Evolutionary conservation across 2,329 filamentous ascomycete genomes (phyloP), one percentile per base, ranked within the genome.

Genomic region (Cytospora piceae): DNA sequence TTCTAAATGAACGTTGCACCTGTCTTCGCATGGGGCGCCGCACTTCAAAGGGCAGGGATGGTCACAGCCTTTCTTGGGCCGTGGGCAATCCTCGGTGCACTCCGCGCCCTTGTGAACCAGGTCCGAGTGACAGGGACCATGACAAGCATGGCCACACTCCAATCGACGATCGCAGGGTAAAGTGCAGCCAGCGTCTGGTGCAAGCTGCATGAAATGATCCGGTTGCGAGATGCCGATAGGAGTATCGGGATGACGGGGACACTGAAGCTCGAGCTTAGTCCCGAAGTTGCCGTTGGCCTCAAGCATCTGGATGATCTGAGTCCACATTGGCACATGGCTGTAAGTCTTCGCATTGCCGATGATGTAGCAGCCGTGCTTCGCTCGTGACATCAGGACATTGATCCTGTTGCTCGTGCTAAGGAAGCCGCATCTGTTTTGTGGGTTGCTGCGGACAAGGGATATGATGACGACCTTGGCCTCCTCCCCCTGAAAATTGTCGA

Each of bases 401-500:
- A 92, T 87, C 0, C 89, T 83, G 69, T 93, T 91, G 0, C 82
- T 77, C 0, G 87, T 88, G 31, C 78, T 83, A 0, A 94, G 77
- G 66, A 93, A 94, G 0, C 90, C 91, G 22, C 83, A 83, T 7
- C 82, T 84, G 11, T 76, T 77, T 9, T 82, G 70, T 0, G 74
- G 67, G 69, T 94, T 94, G 75, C 89, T 91, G 51, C 91, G 83
- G 0, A 92, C 89, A 0, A 94, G 78, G 0, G 88, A 91, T 0
- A 93, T 78, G 3, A 94, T 79, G 0, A 94, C 80, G 11, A 94
- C 78, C 60, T 91, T 88, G 1, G 87, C 87, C 71, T 94, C 90
- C 72, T 94, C 90, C 0, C 90, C 91, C 70, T 94, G 90, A 63
- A 92, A 93, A 69, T 93, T 93, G 73, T 92, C 89, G 0, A 92